Evolutionary conservation across 306 rosid species (phyloP).

Genomic region (Sechiopsis laciniata): DNA sequence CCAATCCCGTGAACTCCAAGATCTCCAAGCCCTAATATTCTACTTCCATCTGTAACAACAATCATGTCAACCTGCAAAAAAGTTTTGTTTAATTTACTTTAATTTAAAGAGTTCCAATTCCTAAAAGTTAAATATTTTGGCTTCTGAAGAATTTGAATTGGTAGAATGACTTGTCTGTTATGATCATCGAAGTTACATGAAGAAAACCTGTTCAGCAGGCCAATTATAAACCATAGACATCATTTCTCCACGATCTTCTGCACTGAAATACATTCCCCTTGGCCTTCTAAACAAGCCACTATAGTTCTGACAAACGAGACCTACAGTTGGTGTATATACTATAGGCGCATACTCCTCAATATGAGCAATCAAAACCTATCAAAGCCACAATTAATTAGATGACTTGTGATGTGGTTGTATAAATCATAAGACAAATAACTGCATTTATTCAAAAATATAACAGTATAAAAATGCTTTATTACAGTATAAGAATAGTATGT

Average conservation of each 20-base stretch:
- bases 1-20: constrained; percentile 99
- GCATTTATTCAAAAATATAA: neutral
- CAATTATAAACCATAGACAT: constrained; percentile 99
- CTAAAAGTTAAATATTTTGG: neutral
- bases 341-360: constrained; percentile 93
- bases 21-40: constrained; percentile 97
- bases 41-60: constrained; percentile 98
- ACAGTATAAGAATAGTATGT: neutral
- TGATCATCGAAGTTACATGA: constrained; percentile 20
- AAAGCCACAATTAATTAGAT: constrained; percentile 20
- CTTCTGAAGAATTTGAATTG: neutral
- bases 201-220: constrained; percentile 94
- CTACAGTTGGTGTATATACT: constrained; percentile 97
- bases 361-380: constrained; percentile 85
- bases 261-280: constrained; percentile 98
- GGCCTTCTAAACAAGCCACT: constrained; percentile 97
- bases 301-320: constrained; percentile 94
- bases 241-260: constrained; percentile 97
- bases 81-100: neutral
- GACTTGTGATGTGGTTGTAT: constrained; percentile 15
- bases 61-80: constrained; percentile 94
- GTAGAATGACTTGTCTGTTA: neutral
- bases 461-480: neutral
- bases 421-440: neutral
- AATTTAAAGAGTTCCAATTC: neutral